phyloP scores from a whole-genome alignment of 352 stramenopile genomes.

The Phytophthora capsici region DNA sequence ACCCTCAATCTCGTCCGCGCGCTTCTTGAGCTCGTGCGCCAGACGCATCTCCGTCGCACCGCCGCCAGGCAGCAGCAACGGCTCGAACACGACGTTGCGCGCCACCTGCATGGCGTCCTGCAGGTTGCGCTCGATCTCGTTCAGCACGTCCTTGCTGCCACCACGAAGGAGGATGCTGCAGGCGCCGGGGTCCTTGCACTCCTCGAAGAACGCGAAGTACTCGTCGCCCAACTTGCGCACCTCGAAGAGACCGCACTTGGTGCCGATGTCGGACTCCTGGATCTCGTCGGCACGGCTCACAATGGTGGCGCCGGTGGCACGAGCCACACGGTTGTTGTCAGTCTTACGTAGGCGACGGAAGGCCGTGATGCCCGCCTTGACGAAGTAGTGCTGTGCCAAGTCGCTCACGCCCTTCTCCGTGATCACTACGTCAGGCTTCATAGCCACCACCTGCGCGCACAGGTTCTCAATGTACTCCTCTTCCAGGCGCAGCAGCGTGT shows the following conservation, averaged over 20 bases:
- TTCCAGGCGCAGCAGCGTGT: constrained; percentile 98
- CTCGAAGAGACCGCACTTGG: constrained; percentile 98
- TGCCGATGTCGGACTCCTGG: constrained; percentile 98
- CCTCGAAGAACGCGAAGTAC: constrained; percentile 99
- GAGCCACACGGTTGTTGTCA: constrained; percentile 99
- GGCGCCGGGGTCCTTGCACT: constrained; percentile 98
- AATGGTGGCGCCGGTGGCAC: constrained; percentile 97
- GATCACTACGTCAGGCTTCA: constrained; percentile 99
- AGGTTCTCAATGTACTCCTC: constrained; percentile 99
- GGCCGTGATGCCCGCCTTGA: constrained; percentile 99
- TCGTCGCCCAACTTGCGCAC: constrained; percentile 92
- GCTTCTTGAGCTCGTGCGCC: constrained; percentile 94
- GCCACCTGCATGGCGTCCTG: constrained; percentile 99
- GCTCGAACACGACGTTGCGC: constrained; percentile 99
- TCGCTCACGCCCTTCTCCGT: constrained; percentile 99
- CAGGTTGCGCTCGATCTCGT: constrained; percentile 99
- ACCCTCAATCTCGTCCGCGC: constrained; percentile 91
- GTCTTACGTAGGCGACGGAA: constrained; percentile 99
- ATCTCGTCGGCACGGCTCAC: constrained; percentile 98
- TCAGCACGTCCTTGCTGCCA: constrained; percentile 99
- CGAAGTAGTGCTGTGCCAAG: constrained; percentile 99
- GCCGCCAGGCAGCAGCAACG: constrained; percentile 94
- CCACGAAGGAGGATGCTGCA: constrained; percentile 99
- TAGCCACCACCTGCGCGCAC: constrained; percentile 98
- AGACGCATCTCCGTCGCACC: constrained; percentile 99